phyloP scores from a whole-genome alignment of 495 filamentous ascomycete genomes.

The Trypethelium eluteriae region DNA sequence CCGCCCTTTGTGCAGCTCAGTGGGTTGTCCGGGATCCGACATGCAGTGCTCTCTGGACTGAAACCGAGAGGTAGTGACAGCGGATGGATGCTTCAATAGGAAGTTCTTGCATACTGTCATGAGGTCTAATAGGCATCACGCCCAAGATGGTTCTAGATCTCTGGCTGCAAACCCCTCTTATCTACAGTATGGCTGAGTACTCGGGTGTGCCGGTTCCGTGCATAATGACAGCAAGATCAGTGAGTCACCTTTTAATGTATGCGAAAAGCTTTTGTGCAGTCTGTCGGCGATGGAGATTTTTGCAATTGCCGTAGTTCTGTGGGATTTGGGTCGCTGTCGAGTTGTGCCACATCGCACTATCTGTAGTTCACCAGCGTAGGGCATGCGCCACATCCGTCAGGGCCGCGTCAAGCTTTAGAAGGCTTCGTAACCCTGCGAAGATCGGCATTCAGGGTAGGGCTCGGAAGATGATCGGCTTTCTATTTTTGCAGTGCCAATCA shows the following conservation, averaged over 20 bases:
- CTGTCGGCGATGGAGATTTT: not conserved
- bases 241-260: too few species aligned
- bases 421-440: not conserved
- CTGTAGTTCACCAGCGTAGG: not conserved
- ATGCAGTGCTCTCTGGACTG: too few species aligned
- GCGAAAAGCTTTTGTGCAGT: too few species aligned
- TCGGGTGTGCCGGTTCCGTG: not conserved
- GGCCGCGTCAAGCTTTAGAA: not conserved
- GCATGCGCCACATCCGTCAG: not conserved
- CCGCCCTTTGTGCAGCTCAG: too few species aligned
- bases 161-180: not conserved
- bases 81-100: not conserved
- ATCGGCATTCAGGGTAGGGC: not conserved
- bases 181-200: too few species aligned
- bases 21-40: too few species aligned
- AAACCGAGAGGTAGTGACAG: not conserved
- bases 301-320: not conserved
- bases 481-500: slow-evolving; percentile 2
- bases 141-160: not conserved
- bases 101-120: not conserved
- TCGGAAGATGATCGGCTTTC: not conserved
- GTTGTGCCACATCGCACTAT: not conserved
- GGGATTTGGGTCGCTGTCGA: not conserved
- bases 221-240: too few species aligned
- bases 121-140: not conserved